Base-by-base conservation (phyloP, 2,329 filamentous ascomycete genomes). In the Fusarium cicatricum region DNA sequence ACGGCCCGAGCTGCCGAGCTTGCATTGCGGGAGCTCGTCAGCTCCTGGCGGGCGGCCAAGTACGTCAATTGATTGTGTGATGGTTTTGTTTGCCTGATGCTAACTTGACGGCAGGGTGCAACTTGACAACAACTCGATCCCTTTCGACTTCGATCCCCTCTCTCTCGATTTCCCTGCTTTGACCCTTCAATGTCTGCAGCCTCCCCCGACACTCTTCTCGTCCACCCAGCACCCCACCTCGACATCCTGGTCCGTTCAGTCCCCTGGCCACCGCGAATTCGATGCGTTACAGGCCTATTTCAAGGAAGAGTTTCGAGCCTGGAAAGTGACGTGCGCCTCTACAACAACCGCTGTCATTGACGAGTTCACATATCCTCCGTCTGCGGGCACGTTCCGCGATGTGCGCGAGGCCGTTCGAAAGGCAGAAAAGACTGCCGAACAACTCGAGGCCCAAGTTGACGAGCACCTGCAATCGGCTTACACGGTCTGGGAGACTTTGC, bases 101-200 rank as follows among this genome's bases (percentile, higher is more conserved):
- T 66, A 60, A 67, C 56, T 43, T 53, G 14, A 55, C 33, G 26
- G 17, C 58, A 87, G 85, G 65, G 79, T 82, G 66, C 80, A 85
- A 40, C 77, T 86, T 42, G 81, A 86, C 56, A 78, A 80, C 62
- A 77, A 77, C 45, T 82, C 83, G 9, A 78, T 80, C 64, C 85
- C 86, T 3, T 88, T 89, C 66, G 90, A 94, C 62, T 96, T 97
- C 75, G 91, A 97, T 64, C 90, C 94, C 29, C 85, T 93, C 57
- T 82, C 90, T 5, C 86, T 96, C 71, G 92, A 92, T 55, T 97
- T 97, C 68, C 92, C 93, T 7, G 88, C 90, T 7, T 82, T 98
- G 34, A 92, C 89, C 31, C 84, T 97, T 11, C 90, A 90, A 60
- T 89, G 94, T 63, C 85, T 98, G 1, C 86, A 90, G 31, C 82